Evolutionary conservation across 257 asterid species (phyloP).

Genomic region (Mitragyna speciosa): DNA sequence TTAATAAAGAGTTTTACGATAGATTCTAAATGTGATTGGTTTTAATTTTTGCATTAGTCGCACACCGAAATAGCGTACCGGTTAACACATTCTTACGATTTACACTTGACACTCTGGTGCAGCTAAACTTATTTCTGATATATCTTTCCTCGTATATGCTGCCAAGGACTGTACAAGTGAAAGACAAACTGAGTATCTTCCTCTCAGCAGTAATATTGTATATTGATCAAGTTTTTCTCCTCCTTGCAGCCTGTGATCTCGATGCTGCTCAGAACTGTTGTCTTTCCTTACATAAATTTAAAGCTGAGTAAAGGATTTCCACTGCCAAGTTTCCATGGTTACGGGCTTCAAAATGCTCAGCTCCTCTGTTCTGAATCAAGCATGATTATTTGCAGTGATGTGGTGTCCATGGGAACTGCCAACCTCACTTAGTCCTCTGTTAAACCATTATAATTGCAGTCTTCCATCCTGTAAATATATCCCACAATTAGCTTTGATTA

Average conservation of each 20-base stretch:
- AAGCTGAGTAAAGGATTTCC: conserved; percentile 57
- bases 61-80: not conserved
- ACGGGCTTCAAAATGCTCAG: conserved; percentile 56
- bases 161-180: not conserved
- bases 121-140: not conserved
- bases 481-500: not conserved
- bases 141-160: not conserved
- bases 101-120: too few species aligned
- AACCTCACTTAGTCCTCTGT: not conserved
- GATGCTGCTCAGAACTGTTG: conserved; percentile 53
- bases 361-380: conserved; percentile 51
- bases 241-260: conserved; percentile 62
- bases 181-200: not conserved
- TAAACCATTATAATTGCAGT: not conserved
- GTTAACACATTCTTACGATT: too few species aligned
- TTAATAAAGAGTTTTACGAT: not conserved
- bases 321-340: conserved; percentile 65
- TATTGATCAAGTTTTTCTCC: not conserved
- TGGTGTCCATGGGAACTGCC: conserved; percentile 28
- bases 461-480: not conserved
- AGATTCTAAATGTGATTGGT: not conserved
- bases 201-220: not conserved
- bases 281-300: conserved; percentile 64
- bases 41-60: not conserved
- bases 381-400: conserved; percentile 62